Evolutionary conservation across 129 eudicot genomes (phyloP).

Genomic region (Gnaphalium uliginosum): DNA sequence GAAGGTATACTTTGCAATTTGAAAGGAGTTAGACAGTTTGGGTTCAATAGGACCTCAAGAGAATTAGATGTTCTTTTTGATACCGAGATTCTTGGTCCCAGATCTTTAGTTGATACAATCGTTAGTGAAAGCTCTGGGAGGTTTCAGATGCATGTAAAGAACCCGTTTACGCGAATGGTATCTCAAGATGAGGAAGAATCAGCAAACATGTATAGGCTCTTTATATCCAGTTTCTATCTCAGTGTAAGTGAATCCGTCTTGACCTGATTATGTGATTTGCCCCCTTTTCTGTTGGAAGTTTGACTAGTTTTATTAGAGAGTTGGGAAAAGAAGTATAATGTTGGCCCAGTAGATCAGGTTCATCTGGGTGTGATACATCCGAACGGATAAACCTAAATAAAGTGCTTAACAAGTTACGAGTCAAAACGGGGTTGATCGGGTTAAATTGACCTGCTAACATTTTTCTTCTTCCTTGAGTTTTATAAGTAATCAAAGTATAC

Average conservation of each 20-base stretch:
- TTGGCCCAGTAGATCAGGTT: background rate
- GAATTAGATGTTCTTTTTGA: conserved; percentile 79
- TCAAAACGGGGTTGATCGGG: background rate
- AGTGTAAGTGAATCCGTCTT: conserved; percentile 62
- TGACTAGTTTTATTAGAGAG: conserved; percentile 1
- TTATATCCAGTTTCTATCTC: conserved; percentile 74
- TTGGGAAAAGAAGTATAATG: background rate
- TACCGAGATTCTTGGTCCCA: conserved; percentile 75
- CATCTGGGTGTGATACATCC: background rate
- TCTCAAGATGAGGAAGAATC: conserved; percentile 90
- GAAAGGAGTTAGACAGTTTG: conserved; percentile 76
- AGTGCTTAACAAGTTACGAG: background rate
- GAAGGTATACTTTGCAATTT: conserved; percentile 73
- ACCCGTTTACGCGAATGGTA: conserved; percentile 81
- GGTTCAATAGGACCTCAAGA: conserved; percentile 48
- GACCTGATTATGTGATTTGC: background rate
- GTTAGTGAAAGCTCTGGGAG: conserved; percentile 74
- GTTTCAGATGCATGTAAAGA: conserved; percentile 66
- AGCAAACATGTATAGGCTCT: conserved; percentile 78
- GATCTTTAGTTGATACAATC: conserved; percentile 76
- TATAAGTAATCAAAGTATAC: background rate
- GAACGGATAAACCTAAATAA: background rate
- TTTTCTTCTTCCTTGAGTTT: background rate
- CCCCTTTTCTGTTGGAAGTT: conserved; percentile 5
- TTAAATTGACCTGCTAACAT: background rate